Evolutionary conservation across 768 basidiomycete species (phyloP).

Genomic region (Termitomyces sp.): DNA sequence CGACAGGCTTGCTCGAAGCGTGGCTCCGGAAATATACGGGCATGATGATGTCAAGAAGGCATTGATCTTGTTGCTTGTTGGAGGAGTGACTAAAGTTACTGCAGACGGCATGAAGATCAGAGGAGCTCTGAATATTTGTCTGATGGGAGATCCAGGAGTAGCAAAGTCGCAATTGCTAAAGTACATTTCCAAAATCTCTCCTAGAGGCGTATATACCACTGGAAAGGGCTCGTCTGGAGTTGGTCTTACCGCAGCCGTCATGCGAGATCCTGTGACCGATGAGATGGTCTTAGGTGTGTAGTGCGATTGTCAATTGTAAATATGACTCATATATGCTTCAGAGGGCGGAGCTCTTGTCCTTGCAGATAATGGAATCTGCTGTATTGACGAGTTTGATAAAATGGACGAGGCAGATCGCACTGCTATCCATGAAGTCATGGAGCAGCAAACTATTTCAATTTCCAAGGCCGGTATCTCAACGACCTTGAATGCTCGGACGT

Average conservation of each 20-base stretch:
- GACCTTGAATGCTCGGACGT: constrained; percentile 94
- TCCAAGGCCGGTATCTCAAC: constrained; percentile 99
- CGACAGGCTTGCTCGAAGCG: constrained; percentile 82
- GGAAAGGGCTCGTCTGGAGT: constrained; percentile 98
- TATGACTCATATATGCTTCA: constrained; percentile 24
- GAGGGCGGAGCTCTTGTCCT: constrained; percentile 99
- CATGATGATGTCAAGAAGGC: constrained; percentile 98
- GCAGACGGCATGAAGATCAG: constrained; percentile 99
- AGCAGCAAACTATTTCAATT: constrained; percentile 99
- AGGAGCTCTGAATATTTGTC: constrained; percentile 93
- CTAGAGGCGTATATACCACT: constrained; percentile 96
- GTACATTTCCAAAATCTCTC: constrained; percentile 98
- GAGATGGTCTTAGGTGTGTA: constrained; percentile 95
- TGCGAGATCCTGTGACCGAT: constrained; percentile 98
- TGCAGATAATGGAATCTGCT: constrained; percentile 98
- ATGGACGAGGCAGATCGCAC: constrained; percentile 99
- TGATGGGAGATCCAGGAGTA: constrained; percentile 99
- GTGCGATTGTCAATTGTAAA: background rate
- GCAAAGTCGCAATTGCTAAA: constrained; percentile 96
- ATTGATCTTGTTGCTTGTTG: constrained; percentile 83
- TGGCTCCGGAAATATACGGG: constrained; percentile 98
- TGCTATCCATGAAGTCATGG: constrained; percentile 99
- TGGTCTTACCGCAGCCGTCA: constrained; percentile 97
- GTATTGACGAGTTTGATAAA: constrained; percentile 99
- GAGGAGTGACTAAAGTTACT: constrained; percentile 92